Percentiles rank a stretch among this genome's conserved stretches.
phyloP scores from a whole-genome alignment of 306 rosid species.

The Cercis canadensis region DNA sequence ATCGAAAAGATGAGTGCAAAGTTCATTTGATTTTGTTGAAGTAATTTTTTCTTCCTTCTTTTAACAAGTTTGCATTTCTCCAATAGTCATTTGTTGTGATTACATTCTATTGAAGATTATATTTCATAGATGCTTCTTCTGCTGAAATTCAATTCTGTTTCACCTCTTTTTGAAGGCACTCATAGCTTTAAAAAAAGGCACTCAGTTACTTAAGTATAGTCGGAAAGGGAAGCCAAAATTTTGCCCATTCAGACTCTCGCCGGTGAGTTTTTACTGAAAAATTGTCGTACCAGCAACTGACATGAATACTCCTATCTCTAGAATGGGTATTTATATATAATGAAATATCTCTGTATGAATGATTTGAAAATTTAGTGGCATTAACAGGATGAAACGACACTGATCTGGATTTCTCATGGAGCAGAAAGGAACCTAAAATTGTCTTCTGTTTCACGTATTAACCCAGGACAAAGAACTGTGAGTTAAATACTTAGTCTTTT shows the following conservation, averaged over 20 bases:
- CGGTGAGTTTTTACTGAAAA: conserved; percentile 50
- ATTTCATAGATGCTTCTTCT: conserved; percentile 13
- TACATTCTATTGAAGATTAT: conserved; percentile 30
- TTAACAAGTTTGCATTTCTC: conserved; percentile 26
- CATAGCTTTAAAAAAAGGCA: conserved; percentile 71
- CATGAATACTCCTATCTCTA: conserved; percentile 21
- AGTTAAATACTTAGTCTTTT: conserved; percentile 48
- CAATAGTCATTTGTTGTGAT: conserved; percentile 21
- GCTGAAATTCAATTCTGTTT: conserved; percentile 32
- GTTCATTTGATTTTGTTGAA: not conserved
- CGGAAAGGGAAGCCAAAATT: conserved; percentile 88
- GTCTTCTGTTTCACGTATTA: conserved; percentile 61
- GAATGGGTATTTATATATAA: conserved; percentile 5
- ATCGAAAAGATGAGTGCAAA: too few species aligned
- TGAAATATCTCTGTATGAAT: conserved; percentile 35
- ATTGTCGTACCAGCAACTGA: not conserved
- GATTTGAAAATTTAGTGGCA: conserved; percentile 49
- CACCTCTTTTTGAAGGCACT: conserved; percentile 67
- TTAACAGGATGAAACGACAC: conserved; percentile 83
- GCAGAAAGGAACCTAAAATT: conserved; percentile 74
- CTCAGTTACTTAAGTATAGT: conserved; percentile 80
- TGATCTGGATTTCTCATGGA: conserved; percentile 83
- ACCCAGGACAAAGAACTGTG: conserved; percentile 96
- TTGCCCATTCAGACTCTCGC: conserved; percentile 80
- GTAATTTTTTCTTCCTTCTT: conserved; percentile 7